phyloP scores from a whole-genome alignment of 139 green algal genomes.

The Picochlorum sp. region DNA sequence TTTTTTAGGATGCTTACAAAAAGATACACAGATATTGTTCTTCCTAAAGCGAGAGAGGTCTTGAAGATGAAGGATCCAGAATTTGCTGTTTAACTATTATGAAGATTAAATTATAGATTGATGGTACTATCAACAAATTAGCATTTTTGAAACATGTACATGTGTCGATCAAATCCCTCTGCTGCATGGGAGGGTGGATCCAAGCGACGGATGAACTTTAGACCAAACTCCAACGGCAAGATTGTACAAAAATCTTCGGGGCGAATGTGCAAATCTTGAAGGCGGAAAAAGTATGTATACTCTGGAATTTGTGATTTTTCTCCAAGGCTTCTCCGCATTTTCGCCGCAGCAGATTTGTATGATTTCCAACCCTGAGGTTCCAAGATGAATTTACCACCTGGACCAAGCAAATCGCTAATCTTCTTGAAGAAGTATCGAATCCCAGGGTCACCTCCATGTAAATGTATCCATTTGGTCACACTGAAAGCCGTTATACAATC shows the following conservation, averaged over 20 bases:
- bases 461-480: slow-evolving; percentile 92
- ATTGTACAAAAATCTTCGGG: slow-evolving; percentile 47
- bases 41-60: neutral
- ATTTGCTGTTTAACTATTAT: neutral
- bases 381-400: slow-evolving; percentile 71
- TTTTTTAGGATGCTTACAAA: slow-evolving; percentile 66
- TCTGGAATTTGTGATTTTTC: neutral
- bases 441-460: slow-evolving; percentile 75
- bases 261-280: slow-evolving; percentile 39
- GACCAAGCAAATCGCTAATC: slow-evolving; percentile 21
- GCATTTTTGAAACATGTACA: slow-evolving; percentile 29
- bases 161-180: slow-evolving; percentile 30
- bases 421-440: slow-evolving; percentile 56
- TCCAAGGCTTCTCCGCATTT: slow-evolving; percentile 20
- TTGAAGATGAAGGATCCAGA: neutral
- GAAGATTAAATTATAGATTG: neutral
- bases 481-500: slow-evolving; percentile 15
- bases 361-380: slow-evolving; percentile 85
- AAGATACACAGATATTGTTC: slow-evolving; percentile 20
- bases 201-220: slow-evolving; percentile 37
- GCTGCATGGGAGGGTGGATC: slow-evolving; percentile 8
- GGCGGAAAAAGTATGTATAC: neutral
- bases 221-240: slow-evolving; percentile 38
- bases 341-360: slow-evolving; percentile 55
- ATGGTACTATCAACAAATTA: neutral